These are phyloP conservation scores for Lactarius pseudohatsudake DNA, from an alignment of 768 basidiomycete genomes.

Conservation along the genomic window DNA sequence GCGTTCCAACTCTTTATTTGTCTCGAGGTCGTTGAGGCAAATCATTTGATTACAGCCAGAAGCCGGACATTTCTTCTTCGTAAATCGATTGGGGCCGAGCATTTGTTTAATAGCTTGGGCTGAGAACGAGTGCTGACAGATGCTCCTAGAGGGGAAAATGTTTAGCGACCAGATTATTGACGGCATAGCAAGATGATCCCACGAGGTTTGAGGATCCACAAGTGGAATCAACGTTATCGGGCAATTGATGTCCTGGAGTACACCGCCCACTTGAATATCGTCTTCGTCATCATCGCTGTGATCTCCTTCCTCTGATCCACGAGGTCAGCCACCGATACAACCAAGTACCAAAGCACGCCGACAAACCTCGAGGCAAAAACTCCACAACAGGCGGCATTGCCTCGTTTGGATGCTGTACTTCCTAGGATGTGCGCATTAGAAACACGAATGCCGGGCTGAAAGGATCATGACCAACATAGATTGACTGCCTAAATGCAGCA, in stretches of 20 bases:
- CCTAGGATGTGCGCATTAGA: slow-evolving; percentile 43
- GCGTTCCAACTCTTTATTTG: slow-evolving; percentile 59
- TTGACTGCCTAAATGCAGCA: slow-evolving; percentile 55
- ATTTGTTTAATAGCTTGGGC: slow-evolving; percentile 64
- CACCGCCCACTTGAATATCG: slow-evolving; percentile 85
- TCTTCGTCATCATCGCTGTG: slow-evolving; percentile 82
- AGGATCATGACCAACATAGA: slow-evolving; percentile 43
- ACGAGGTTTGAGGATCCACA: slow-evolving; percentile 82
- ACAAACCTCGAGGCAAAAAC: slow-evolving; percentile 65
- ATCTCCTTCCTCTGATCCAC: slow-evolving; percentile 69
- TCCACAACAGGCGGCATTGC: slow-evolving; percentile 78
- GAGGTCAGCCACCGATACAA: slow-evolving; percentile 11
- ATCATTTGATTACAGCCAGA: slow-evolving; percentile 69
- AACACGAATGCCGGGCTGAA: not conserved
- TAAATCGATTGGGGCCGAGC: slow-evolving; percentile 42
- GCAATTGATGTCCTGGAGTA: slow-evolving; percentile 80
- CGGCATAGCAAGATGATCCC: slow-evolving; percentile 34
- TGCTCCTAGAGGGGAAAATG: slow-evolving; percentile 40
- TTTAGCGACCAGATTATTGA: slow-evolving; percentile 14
- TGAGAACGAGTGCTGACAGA: slow-evolving; percentile 86
- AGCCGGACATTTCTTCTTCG: slow-evolving; percentile 57
- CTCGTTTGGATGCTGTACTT: slow-evolving; percentile 60
- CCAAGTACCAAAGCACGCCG: not conserved
- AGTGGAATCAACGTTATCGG: slow-evolving; percentile 71
- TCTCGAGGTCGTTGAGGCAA: slow-evolving; percentile 48